These are phyloP conservation scores for Pisolithus sp. DNA, from an alignment of 768 basidiomycete genomes.

Conservation along the genomic window DNA sequence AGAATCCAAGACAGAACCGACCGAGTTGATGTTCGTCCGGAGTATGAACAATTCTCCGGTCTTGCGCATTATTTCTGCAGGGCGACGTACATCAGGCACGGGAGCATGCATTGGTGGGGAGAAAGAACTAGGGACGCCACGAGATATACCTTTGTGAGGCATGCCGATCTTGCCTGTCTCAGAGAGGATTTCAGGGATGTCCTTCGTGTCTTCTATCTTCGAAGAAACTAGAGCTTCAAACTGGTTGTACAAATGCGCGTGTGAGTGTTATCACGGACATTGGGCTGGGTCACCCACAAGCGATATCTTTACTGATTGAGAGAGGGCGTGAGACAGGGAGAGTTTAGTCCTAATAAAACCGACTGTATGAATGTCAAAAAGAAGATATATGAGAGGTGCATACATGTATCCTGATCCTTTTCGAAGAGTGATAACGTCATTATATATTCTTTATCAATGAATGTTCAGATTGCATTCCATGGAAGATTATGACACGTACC, in stretches of 20 bases:
- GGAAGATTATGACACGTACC: slow-evolving; percentile 41
- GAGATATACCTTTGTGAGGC: slow-evolving; percentile 62
- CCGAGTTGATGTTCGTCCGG: slow-evolving; percentile 90
- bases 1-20: slow-evolving; percentile 94
- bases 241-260: slow-evolving; percentile 27
- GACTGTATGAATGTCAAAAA: slow-evolving; percentile 5
- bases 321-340: slow-evolving; percentile 88
- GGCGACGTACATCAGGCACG: not conserved
- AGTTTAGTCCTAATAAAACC: slow-evolving; percentile 74
- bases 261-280: not conserved
- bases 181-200: slow-evolving; percentile 88
- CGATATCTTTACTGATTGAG: slow-evolving; percentile 97
- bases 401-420: slow-evolving; percentile 96
- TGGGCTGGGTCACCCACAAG: slow-evolving; percentile 41
- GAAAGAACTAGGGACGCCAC: not conserved
- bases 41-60: slow-evolving; percentile 92
- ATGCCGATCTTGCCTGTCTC: slow-evolving; percentile 94
- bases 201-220: slow-evolving; percentile 94
- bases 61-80: slow-evolving; percentile 90
- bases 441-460: slow-evolving; percentile 65
- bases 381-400: slow-evolving; percentile 24
- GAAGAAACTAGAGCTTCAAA: slow-evolving; percentile 90
- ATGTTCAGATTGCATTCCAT: slow-evolving; percentile 16
- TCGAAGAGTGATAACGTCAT: slow-evolving; percentile 92
- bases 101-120: not conserved